Evolutionary conservation across 202 grass and related monocot species (phyloP), one percentile per base, ranked within the genome.

Genomic region (Musa balbisiana): DNA sequence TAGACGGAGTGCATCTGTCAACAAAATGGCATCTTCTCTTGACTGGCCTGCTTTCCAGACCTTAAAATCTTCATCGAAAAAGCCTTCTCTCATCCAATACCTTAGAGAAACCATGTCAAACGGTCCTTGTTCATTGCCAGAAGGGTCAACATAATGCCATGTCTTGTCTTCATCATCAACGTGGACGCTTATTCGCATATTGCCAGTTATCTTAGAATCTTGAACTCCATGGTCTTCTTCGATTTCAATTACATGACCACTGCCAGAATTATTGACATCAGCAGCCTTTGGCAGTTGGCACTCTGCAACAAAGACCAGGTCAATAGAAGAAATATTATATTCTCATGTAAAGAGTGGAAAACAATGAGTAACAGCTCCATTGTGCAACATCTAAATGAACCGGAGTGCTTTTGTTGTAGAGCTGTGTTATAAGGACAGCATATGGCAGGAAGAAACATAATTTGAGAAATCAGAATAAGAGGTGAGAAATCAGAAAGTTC

Each of bases 61-160:
- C 64, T 69, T 69, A 74, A 97, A 97, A 59, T 54, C 75, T 2
- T 69, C 43, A 27, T 17, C 11, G 55, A 93, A 97, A 79, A 51
- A 97, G 51, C 86, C 90, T 4, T 0, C 1, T 33, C n/a, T 2
- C 19, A 67, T 75, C 91, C 94, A 93, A 2, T 0, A 2, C 2
- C 49, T 54, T 64, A 98, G 52, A 5, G 17, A 50, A 13, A 1
- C 0, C 84, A 93, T 80, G n/a, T 82, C 0, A 82, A 85, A 91
- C 62, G 94, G 87, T 3, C 94, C 94, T 26, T 62, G 90, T 2
- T 73, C 11, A 4, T 29, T 15, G 49, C 83, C 90, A 51, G 53
- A 26, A 16, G 84, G 88, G 68, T 93, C 94, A 11, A 22, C 0
- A 59, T 98, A 98, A 67, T 86, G 24, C 94, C 90, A 97, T 54